These are phyloP conservation scores for Haberlea rhodopensis DNA, from an alignment of 257 asterid species.

Conservation along the genomic window DNA sequence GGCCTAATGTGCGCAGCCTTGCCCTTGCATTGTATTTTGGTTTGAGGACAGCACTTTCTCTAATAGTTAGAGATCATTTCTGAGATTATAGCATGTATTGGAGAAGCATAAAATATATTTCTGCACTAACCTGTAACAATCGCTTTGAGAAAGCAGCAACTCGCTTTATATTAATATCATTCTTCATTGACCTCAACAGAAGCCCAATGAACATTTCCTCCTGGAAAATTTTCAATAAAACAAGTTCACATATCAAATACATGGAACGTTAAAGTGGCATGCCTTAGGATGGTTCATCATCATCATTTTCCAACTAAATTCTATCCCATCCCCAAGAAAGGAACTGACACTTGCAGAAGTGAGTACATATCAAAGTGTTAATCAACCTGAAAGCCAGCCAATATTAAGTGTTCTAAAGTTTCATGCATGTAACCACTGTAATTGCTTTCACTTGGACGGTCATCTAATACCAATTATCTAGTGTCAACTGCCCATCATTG, in stretches of 20 bases:
- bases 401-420: background rate
- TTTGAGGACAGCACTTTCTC: conserved; percentile 12
- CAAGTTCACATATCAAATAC: conserved; percentile 6
- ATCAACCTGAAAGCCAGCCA: too few species aligned
- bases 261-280: background rate
- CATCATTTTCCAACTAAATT: background rate
- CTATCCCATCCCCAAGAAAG: background rate
- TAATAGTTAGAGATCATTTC: too few species aligned
- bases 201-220: conserved; percentile 92
- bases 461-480: background rate
- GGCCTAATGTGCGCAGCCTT: too few species aligned
- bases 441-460: background rate
- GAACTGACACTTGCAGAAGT: background rate
- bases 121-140: conserved; percentile 68
- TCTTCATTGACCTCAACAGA: conserved; percentile 85
- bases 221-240: conserved; percentile 39
- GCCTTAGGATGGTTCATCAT: background rate
- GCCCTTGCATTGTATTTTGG: too few species aligned
- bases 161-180: conserved; percentile 78
- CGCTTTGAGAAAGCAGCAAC: conserved; percentile 94
- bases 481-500: background rate
- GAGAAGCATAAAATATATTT: conserved; percentile 7
- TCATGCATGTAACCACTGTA: background rate
- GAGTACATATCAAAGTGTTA: background rate
- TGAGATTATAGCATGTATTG: conserved; percentile 5